Conservation (phyloP, 345 rosid genomes). For the Eucalyptus regnans region DNA sequence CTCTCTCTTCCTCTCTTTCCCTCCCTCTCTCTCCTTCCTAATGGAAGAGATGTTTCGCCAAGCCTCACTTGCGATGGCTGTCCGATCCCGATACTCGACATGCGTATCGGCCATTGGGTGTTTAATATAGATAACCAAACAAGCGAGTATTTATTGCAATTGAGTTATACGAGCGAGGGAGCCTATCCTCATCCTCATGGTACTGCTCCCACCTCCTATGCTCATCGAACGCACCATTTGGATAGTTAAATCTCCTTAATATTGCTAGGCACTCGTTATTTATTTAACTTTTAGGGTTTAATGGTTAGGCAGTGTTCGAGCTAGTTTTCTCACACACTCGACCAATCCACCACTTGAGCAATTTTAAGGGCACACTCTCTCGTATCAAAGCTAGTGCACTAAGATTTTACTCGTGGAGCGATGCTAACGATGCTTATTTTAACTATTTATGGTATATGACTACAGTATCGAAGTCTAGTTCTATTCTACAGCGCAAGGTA, state of each 20-base stretch:
- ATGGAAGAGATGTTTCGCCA: not conserved
- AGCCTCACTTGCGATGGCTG: not conserved
- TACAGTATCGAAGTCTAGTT: not conserved
- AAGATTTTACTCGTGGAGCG: not conserved
- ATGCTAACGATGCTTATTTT: not conserved
- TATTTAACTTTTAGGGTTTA: not conserved
- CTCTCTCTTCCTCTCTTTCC: not conserved
- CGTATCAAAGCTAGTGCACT: not conserved
- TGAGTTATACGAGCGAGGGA: not conserved
- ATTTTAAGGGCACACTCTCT: not conserved
- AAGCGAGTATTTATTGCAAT: not conserved
- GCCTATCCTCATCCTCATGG: not conserved
- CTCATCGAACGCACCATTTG: not conserved
- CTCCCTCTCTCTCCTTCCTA: not conserved
- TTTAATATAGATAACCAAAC: not conserved
- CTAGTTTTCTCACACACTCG: not conserved
- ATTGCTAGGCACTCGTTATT: not conserved
- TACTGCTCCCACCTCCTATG: not conserved
- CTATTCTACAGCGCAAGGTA: not conserved
- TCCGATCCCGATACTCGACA: not conserved
- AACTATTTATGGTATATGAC: not conserved
- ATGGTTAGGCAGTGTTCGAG: not conserved
- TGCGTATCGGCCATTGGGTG: not conserved
- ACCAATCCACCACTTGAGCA: rapidly evolving
- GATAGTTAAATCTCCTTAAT: not conserved